phyloP scores from a whole-genome alignment of 257 asterid species.

The Cynanchum wilfordii region DNA sequence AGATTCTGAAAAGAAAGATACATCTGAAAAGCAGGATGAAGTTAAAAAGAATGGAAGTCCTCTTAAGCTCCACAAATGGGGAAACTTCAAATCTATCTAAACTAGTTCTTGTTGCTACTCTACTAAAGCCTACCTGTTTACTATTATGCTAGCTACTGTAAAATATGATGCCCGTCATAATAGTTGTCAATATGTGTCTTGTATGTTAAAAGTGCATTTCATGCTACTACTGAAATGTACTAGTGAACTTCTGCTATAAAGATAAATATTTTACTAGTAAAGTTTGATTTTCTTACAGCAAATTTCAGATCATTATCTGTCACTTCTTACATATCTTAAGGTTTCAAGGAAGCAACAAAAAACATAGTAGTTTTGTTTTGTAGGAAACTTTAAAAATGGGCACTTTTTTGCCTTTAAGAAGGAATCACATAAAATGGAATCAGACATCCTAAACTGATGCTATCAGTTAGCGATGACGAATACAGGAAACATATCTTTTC shows the following conservation, averaged over 20 bases:
- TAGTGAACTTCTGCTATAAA: neutral
- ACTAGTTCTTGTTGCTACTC: neutral
- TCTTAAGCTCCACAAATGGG: conserved; percentile 42
- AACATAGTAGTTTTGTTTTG: neutral
- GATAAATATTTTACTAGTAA: neutral
- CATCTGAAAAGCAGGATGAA: conserved; percentile 22
- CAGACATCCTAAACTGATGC: too few relatives aligned
- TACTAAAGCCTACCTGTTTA: neutral
- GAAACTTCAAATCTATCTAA: conserved; percentile 21
- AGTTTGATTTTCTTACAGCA: neutral
- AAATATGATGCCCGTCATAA: neutral
- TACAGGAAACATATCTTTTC: neutral
- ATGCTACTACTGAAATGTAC: neutral
- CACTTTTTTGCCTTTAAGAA: neutral
- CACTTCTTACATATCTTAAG: neutral
- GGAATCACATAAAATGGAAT: neutral
- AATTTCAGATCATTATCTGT: neutral
- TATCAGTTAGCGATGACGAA: neutral
- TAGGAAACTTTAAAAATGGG: neutral
- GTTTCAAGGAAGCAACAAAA: neutral
- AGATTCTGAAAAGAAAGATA: conserved; percentile 44
- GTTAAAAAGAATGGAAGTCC: conserved; percentile 16
- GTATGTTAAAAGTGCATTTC: neutral
- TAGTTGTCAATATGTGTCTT: neutral
- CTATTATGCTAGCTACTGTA: neutral